Percentiles rank a stretch among this genome's conserved stretches.
These are phyloP conservation scores for Multifurca ochricompacta DNA, from an alignment of 768 basidiomycete genomes.

Conservation along the genomic window DNA sequence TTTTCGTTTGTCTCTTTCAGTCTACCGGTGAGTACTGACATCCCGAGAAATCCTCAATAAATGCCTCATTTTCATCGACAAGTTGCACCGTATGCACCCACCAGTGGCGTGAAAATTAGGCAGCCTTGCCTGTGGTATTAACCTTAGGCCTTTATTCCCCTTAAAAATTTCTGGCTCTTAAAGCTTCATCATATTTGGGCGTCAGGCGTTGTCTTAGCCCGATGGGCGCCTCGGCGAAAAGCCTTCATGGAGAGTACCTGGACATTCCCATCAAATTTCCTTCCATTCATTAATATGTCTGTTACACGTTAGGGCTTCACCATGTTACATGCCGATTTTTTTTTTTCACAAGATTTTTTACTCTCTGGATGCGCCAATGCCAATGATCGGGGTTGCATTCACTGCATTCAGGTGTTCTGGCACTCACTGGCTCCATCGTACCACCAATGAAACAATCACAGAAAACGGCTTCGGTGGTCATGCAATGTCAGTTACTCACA, in stretches of 20 bases:
- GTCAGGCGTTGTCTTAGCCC: background rate
- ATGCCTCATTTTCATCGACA: background rate
- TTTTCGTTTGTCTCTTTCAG: constrained; percentile 27
- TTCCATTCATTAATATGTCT: background rate
- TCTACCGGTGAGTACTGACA: constrained; percentile 39
- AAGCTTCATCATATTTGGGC: background rate
- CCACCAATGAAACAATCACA: background rate
- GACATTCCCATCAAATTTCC: background rate
- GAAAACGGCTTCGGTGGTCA: background rate
- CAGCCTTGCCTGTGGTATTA: background rate
- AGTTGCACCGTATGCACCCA: constrained; percentile 59
- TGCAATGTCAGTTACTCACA: constrained; percentile 23
- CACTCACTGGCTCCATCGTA: background rate
- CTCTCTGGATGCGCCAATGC: background rate
- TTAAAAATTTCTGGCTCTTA: background rate
- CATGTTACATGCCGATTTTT: background rate
- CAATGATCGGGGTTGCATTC: background rate
- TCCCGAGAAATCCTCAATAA: background rate
- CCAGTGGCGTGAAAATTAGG: constrained; percentile 59
- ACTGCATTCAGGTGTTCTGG: background rate
- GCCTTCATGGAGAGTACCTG: background rate
- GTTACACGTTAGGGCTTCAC: background rate
- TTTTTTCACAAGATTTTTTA: background rate
- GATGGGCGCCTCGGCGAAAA: background rate
- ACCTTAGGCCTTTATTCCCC: background rate